Base-by-base conservation (phyloP, 1,139 yeast species). In the Pichia sp. region DNA sequence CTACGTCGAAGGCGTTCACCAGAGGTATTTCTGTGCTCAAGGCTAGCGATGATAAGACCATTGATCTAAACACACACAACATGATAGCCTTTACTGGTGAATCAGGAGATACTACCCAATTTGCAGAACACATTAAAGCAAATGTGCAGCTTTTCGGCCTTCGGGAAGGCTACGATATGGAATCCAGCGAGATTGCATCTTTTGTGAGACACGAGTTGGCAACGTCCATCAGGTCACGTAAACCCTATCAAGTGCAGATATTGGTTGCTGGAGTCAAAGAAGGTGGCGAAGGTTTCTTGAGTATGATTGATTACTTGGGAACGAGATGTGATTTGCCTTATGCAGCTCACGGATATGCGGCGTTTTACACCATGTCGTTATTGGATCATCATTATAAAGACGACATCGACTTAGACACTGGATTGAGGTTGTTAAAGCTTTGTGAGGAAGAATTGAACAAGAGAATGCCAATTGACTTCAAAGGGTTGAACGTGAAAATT, bases 341-440 rank as follows among this genome's bases (percentile, higher is more conserved):
- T 68, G 97, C 96, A 11, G 96, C 97, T 2, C 97, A 90, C 67
- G 99, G 99, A 2, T 93, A 95, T 67, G 96, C 99, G 38, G 96
- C 95, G 2, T 95, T 90, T 71, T 93, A 93, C 71, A 85, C 96
- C 47, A 80, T 90, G 70, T 88, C 99, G 4, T 75, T 93, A 60
- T 78, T 95, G 64, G 99, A 93, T 74, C 90, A 87, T 64, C 97
- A 92, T 72, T 90, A 92, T 72, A 80, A 85, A 67, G 80, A 84
- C 49, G 95, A 85, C 62, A 81, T 92, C 84, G 75, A 81, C 10
- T 72, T 81, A 48, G 90, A 85, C 38, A 95, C 90, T 58, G 99
- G 98, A 1, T 68, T 93, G 60, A 77, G 83, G 52, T 78, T 93
- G 64, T 78, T 92, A 69, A 77, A 81, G 59, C 70, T 78, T 67